Conservation (phyloP, 2,329 filamentous ascomycete species). For the Thyridium curvatum region DNA sequence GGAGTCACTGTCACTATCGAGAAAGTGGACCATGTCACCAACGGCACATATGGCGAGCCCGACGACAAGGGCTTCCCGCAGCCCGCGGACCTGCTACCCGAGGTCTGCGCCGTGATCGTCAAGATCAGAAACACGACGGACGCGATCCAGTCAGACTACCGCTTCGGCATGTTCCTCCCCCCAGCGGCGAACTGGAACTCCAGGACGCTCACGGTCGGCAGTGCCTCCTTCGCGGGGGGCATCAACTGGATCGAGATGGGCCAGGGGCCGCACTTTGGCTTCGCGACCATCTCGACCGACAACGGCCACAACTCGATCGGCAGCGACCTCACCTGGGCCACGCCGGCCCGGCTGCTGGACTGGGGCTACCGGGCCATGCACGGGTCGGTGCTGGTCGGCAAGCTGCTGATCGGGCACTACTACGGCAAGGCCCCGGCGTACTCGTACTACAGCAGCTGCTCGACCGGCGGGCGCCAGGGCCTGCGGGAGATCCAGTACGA, state of each 20-base stretch:
- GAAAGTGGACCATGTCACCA: conserved; percentile 4
- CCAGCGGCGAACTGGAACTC: conserved; percentile 18
- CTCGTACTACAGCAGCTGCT: conserved; percentile 51
- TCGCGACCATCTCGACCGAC: conserved; percentile 32
- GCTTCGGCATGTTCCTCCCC: conserved; percentile 26
- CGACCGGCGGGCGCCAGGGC: conserved; percentile 52
- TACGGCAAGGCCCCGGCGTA: conserved; percentile 35
- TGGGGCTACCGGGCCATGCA: conserved; percentile 33
- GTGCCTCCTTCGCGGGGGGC: conserved; percentile 17
- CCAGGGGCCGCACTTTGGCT: conserved; percentile 22
- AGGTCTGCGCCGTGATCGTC: conserved; percentile 24
- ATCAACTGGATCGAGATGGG: conserved; percentile 16
- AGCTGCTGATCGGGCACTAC: conserved; percentile 32
- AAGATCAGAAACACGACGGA: conserved; percentile 16
- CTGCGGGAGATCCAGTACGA: conserved; percentile 43
- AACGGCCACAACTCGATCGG: conserved; percentile 26
- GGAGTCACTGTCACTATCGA: conserved; percentile 9
- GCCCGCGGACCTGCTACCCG: conserved; percentile 23
- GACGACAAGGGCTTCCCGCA: conserved; percentile 7
- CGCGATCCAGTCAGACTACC: conserved; percentile 17
- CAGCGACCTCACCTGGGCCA: conserved; percentile 25
- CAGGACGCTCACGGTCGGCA: conserved; percentile 21
- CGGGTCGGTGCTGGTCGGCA: conserved; percentile 39
- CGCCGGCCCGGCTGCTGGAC: conserved; percentile 24
- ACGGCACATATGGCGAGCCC: conserved; percentile 6